These are phyloP conservation scores for Ustilago cynodontis DNA, from an alignment of 1,284 basidiomycete genomes.

Conservation along the genomic window DNA sequence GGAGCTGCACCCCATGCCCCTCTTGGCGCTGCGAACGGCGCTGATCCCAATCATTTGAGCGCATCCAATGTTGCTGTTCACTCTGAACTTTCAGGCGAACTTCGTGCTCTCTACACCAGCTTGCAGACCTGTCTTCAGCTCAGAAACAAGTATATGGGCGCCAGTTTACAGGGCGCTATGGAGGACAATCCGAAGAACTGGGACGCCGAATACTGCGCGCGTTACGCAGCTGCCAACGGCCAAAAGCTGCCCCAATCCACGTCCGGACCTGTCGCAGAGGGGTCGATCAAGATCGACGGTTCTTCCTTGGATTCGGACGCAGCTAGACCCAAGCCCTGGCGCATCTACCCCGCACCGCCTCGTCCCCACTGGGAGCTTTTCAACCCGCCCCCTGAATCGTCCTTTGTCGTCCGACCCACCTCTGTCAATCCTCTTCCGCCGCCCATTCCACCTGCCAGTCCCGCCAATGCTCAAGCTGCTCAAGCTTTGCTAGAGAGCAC, in stretches of 20 bases:
- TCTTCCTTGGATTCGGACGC: constrained; percentile 42
- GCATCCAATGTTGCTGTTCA: constrained; percentile 46
- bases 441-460: constrained; percentile 65
- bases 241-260: constrained; percentile 4
- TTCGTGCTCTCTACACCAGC: constrained; percentile 58
- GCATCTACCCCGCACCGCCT: constrained; percentile 68
- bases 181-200: constrained; percentile 70
- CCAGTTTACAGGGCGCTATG: constrained; percentile 60
- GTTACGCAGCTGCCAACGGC: constrained; percentile 24
- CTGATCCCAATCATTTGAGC: constrained; percentile 23
- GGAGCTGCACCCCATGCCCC: constrained; percentile 44
- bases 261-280: constrained; percentile 25
- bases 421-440: constrained; percentile 61
- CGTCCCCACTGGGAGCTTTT: constrained; percentile 69
- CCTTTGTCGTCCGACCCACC: constrained; percentile 62
- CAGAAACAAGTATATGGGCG: constrained; percentile 68
- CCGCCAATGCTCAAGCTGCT: constrained; percentile 66
- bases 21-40: constrained; percentile 7
- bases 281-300: constrained; percentile 65
- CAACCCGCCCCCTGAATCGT: constrained; percentile 65
- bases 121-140: constrained; percentile 65
- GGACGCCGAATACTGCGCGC: constrained; percentile 67
- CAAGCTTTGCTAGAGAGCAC: constrained; percentile 66
- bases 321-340: constrained; percentile 64
- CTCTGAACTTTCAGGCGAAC: constrained; percentile 61